Conservation (phyloP, 495 filamentous ascomycete species). For the Astrocystis sublimbata region DNA sequence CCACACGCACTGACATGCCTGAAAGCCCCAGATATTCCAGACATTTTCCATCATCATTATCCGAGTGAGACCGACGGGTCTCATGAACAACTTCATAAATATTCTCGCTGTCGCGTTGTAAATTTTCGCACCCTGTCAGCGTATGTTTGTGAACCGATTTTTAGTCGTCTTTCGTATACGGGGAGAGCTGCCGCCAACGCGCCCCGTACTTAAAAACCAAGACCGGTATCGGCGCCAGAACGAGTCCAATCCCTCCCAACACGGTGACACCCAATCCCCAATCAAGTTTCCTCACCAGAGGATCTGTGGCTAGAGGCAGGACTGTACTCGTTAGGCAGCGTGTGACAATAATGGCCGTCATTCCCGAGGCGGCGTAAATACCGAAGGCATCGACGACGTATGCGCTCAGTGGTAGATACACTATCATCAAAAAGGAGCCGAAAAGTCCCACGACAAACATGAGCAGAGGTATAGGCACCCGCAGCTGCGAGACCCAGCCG, state of each 20-base stretch:
- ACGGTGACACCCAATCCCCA: slow-evolving; percentile 53
- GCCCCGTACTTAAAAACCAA: slow-evolving; percentile 51
- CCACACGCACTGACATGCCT: too few species aligned
- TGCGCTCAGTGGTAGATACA: slow-evolving; percentile 50
- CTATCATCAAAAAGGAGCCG: slow-evolving; percentile 44
- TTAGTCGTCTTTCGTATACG: slow-evolving; percentile 42
- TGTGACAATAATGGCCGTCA: slow-evolving; percentile 56
- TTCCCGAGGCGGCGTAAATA: slow-evolving; percentile 54
- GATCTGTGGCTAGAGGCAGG: slow-evolving; percentile 49
- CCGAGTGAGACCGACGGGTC: too few species aligned
- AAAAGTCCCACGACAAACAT: slow-evolving; percentile 41
- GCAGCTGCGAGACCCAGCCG: slow-evolving; percentile 48
- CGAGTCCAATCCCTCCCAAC: slow-evolving; percentile 38
- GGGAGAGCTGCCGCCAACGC: slow-evolving; percentile 51
- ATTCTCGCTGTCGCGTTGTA: too few species aligned
- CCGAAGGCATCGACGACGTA: slow-evolving; percentile 62
- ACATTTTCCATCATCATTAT: too few species aligned
- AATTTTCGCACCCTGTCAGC: background rate
- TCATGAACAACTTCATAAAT: too few species aligned
- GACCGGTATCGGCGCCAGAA: slow-evolving; percentile 53
- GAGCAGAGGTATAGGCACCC: slow-evolving; percentile 41
- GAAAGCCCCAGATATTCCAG: too few species aligned
- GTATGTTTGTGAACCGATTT: background rate
- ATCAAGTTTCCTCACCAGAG: slow-evolving; percentile 46
- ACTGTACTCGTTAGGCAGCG: slow-evolving; percentile 57